These are phyloP conservation scores for Udeniomyces megalosporus DNA, from an alignment of 768 basidiomycete genomes.

Conservation along the genomic window DNA sequence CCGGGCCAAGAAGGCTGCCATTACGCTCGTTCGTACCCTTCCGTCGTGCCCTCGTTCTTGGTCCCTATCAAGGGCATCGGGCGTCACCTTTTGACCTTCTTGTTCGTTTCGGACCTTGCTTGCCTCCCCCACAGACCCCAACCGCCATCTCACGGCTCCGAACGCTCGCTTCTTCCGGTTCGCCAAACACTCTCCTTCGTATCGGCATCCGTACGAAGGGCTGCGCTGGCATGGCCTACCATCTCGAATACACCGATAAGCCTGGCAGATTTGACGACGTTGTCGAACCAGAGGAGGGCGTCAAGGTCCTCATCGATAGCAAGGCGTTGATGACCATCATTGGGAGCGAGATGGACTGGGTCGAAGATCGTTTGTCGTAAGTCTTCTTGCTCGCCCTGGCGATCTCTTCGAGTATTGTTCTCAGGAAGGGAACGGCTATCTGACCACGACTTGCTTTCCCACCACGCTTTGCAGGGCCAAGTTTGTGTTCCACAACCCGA, in stretches of 20 bases:
- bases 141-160: conserved; percentile 1
- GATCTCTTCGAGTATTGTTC: not conserved
- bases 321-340: conserved; percentile 97
- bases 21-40: conserved; percentile 27
- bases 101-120: no score
- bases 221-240: conserved; percentile 77
- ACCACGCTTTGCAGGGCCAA: conserved; percentile 14
- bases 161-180: not conserved
- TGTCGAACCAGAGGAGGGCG: conserved; percentile 76
- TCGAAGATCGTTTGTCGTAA: conserved; percentile 74
- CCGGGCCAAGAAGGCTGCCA: conserved; percentile 29
- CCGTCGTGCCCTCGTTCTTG: not conserved
- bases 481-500: conserved; percentile 21
- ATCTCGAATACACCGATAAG: conserved; percentile 85
- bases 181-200: conserved; percentile 38
- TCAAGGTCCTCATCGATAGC: conserved; percentile 82
- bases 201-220: conserved; percentile 96
- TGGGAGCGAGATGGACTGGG: conserved; percentile 98
- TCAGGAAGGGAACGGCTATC: not conserved
- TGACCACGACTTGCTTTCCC: not conserved
- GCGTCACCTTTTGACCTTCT: not conserved
- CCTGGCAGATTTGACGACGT: conserved; percentile 88
- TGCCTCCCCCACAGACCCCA: not conserved
- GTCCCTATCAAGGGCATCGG: not conserved
- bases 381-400: not conserved